Evolutionary conservation across 768 basidiomycete genomes (phyloP).

Genomic region (Xerocomus potaroensis): DNA sequence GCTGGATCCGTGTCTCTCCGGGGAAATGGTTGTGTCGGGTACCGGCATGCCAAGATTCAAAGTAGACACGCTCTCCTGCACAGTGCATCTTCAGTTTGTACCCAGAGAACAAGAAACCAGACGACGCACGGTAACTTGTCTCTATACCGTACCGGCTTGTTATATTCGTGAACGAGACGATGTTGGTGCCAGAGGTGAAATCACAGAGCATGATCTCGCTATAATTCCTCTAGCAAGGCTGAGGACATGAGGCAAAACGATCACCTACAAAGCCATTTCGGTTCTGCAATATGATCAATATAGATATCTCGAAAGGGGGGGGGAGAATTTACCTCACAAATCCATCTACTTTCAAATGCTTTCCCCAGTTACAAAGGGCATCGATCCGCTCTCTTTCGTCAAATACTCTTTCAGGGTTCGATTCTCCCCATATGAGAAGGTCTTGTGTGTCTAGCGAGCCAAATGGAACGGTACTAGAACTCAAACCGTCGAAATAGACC

Average conservation of each 20-base stretch:
- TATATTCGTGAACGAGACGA: slow-evolving; percentile 21
- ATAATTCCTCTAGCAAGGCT: too few relatives aligned
- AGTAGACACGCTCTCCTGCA: not conserved
- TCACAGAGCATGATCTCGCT: slow-evolving; percentile 9
- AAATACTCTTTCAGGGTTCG: slow-evolving; percentile 14
- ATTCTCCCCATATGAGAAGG: slow-evolving; percentile 8
- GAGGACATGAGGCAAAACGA: not conserved
- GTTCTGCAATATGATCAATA: slow-evolving; percentile 25
- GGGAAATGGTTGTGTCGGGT: slow-evolving; percentile 33
- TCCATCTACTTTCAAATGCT: slow-evolving; percentile 28
- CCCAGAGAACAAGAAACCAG: not conserved
- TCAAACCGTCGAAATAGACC: not conserved
- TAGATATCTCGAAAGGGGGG: not conserved
- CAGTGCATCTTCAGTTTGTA: not conserved
- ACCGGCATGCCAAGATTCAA: slow-evolving; percentile 15
- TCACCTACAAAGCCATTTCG: slow-evolving; percentile 45
- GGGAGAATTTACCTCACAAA: slow-evolving; percentile 26
- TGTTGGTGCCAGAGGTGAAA: slow-evolving; percentile 7
- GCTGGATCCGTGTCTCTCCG: slow-evolving; percentile 32
- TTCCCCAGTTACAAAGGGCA: slow-evolving; percentile 32
- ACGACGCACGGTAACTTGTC: not conserved
- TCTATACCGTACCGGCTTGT: rapidly evolving
- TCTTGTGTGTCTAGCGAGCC: not conserved
- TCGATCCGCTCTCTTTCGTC: slow-evolving; percentile 22
- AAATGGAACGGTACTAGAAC: not conserved